Evolutionary conservation across 331 rosid species (phyloP).

Genomic region (Pyrus hybrid): DNA sequence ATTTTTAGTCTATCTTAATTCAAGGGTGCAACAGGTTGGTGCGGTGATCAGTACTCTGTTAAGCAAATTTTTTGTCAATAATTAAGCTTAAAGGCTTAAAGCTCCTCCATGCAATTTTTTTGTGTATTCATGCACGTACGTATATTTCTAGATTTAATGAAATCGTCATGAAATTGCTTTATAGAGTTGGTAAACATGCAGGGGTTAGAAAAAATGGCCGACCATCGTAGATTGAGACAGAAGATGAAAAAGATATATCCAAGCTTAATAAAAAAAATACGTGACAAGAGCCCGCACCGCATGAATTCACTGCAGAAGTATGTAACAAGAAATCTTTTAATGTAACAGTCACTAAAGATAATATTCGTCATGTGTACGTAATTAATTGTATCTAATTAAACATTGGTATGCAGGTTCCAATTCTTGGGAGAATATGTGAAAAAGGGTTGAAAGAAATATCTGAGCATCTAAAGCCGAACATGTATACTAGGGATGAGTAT

Average conservation of each 20-base stretch:
- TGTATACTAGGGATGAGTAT: not conserved
- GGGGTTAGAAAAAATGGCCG: not conserved
- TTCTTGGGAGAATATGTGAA: not conserved
- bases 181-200: not conserved
- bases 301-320: not conserved
- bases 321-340: not conserved
- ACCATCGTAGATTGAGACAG: no score
- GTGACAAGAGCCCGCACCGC: not conserved
- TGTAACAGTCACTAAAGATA: no score
- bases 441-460: not conserved
- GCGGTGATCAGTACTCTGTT: not conserved
- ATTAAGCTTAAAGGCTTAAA: no score
- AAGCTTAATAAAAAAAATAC: no score
- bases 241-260: not conserved
- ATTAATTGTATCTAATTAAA: no score
- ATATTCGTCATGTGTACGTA: no score
- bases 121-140: no score
- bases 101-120: no score
- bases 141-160: no score
- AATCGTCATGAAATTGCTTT: not conserved
- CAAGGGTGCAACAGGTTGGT: not conserved
- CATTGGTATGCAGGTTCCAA: not conserved
- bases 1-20: not conserved
- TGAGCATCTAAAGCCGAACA: not conserved
- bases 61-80: no score